These are phyloP conservation scores for Corymbia calophylla DNA, from an alignment of 441 rosid species.

Conservation along the genomic window DNA sequence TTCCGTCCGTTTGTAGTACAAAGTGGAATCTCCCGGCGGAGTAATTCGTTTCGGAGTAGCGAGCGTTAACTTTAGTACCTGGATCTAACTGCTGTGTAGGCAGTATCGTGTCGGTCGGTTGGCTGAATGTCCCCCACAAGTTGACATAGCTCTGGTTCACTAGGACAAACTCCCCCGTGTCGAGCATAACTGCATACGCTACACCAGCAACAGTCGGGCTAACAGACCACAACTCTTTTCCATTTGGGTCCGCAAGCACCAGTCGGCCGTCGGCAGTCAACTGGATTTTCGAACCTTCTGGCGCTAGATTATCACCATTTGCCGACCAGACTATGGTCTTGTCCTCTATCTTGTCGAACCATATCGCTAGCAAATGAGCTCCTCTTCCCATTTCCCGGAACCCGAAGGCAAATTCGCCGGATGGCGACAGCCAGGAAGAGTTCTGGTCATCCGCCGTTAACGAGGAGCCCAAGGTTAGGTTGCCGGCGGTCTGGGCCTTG, in stretches of 20 bases:
- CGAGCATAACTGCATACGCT: constrained; percentile 9
- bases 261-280: constrained; percentile 2
- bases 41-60: constrained; percentile 4
- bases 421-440: not conserved
- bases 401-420: not conserved
- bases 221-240: not conserved
- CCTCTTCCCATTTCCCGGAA: not conserved
- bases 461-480: not conserved
- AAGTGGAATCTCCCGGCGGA: constrained; percentile 10
- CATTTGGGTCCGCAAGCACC: not conserved
- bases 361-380: constrained; percentile 9
- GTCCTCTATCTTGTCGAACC: constrained; percentile 18
- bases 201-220: not conserved
- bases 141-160: not conserved
- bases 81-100: constrained; percentile 6
- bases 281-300: constrained; percentile 6
- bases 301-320: constrained; percentile 1
- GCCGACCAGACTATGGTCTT: constrained; percentile 26
- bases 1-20: constrained; percentile 5
- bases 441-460: not conserved
- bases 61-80: not conserved
- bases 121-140: constrained; percentile 12
- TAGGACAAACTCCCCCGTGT: constrained; percentile 12
- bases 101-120: constrained; percentile 17
- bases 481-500: not conserved